Evolutionary conservation across 148 eudicot genomes (phyloP).

Genomic region (Simmondsia chinensis): DNA sequence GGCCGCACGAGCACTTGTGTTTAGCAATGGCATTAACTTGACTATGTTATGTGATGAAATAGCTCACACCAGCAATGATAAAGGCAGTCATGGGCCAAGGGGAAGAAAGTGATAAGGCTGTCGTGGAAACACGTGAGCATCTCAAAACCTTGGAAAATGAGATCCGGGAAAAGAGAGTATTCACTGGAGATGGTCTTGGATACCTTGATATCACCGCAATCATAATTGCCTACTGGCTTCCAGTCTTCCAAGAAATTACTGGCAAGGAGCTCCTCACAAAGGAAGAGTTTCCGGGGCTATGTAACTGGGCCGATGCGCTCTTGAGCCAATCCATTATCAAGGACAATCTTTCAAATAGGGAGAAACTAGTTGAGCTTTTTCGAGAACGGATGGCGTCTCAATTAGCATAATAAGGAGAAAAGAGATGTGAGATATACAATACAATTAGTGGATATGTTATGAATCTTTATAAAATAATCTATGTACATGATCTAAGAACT

Average conservation of each 20-base stretch:
- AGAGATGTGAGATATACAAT: too few relatives aligned
- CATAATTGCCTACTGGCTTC: constrained; percentile 29
- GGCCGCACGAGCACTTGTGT: too few relatives aligned
- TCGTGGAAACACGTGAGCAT: constrained; percentile 20
- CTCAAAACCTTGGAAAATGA: constrained; percentile 29
- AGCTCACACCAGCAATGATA: constrained; percentile 13
- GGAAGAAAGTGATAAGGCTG: constrained; percentile 21
- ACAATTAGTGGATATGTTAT: too few relatives aligned
- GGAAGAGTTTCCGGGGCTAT: constrained; percentile 25
- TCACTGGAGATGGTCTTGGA: constrained; percentile 37
- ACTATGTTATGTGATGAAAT: too few relatives aligned
- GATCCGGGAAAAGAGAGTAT: constrained; percentile 31
- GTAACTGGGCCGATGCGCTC: constrained; percentile 24
- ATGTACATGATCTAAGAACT: too few relatives aligned
- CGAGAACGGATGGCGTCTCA: constrained; percentile 2
- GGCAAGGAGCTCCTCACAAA: constrained; percentile 22
- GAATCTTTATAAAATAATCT: too few relatives aligned
- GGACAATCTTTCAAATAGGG: constrained; percentile 27
- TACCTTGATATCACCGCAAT: constrained; percentile 30
- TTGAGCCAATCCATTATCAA: constrained; percentile 11
- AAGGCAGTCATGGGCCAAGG: constrained; percentile 15
- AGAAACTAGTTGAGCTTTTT: constrained; percentile 5
- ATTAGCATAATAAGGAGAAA: too few relatives aligned
- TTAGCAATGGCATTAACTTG: too few relatives aligned
- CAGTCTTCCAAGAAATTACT: constrained; percentile 12